Percentiles rank a stretch among this genome's conserved stretches.
Evolutionary conservation across 768 basidiomycete genomes (phyloP).

Genomic region (Clitopilus passeckerianus): DNA sequence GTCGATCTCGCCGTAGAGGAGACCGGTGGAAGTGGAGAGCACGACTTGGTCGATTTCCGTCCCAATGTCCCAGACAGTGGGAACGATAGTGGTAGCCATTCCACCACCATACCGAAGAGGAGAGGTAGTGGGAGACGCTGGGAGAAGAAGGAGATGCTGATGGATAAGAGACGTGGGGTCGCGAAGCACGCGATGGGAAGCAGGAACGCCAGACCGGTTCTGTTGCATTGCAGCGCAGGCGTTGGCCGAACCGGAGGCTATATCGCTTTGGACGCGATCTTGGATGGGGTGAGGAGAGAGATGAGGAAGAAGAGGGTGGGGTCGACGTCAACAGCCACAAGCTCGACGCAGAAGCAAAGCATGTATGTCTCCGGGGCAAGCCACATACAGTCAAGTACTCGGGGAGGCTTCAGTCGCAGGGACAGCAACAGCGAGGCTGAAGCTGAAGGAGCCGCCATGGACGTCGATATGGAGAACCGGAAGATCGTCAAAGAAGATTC

Average conservation of each 20-base stretch:
- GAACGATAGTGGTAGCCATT: slow-evolving; percentile 3
- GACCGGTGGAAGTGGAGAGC: slow-evolving; percentile 15
- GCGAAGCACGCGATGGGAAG: slow-evolving; percentile 43
- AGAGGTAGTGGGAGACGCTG: background rate
- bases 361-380: background rate
- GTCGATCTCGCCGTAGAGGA: slow-evolving; percentile 48
- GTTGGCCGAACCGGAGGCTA: slow-evolving; percentile 94
- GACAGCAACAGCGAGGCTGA: background rate
- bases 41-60: background rate
- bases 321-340: background rate
- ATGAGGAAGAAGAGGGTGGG: slow-evolving; percentile 21
- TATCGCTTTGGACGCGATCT: slow-evolving; percentile 83
- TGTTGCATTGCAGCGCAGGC: slow-evolving; percentile 91
- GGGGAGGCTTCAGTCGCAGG: background rate
- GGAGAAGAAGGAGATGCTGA: slow-evolving; percentile 23
- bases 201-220: slow-evolving; percentile 45
- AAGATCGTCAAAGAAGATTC: background rate
- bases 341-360: background rate
- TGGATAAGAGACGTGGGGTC: slow-evolving; percentile 55
- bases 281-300: slow-evolving; percentile 69
- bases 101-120: background rate
- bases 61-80: background rate
- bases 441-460: slow-evolving; percentile 17
- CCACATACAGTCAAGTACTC: background rate
- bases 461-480: slow-evolving; percentile 17